Evolutionary conservation across 2,329 filamentous ascomycete species (phyloP), one percentile per base, ranked within the genome.

Genomic region (Balansia obtecta): DNA sequence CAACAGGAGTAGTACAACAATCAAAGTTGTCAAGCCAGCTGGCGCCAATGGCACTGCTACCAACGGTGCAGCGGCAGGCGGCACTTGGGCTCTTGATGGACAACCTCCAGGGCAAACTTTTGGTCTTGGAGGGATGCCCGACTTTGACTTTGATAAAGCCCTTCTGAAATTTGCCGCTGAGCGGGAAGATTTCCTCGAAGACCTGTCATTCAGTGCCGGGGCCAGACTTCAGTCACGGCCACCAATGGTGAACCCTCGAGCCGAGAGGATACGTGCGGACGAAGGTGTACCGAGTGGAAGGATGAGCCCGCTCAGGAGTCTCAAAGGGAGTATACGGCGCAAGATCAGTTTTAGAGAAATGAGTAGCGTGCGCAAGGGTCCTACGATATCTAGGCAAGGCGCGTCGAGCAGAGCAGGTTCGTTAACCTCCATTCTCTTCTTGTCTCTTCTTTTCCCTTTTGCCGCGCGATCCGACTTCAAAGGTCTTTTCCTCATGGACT

Each of bases 121-220:
- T 4, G 52, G 45, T 13, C 48, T 52, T 8, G 41, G 53, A 10
- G 39, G 50, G 20, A 67, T 77, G 54, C 70, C 68, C 52, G 88
- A 95, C 62, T 88, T 87, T 61, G 93, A 97, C 66, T 98, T 98
- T 61, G 93, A 97, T 64, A 83, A 86, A 62, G 91, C 93, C 27
- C 75, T 98, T 57, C 72, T 89, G 61, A 97, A 96, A 69, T 98
- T 98, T 65, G 89, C 93, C 44, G 85, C 84, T n/a, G 91, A 97
- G 71, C 78, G 93, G 56, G 93, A 98, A 60, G 85, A 84, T 53
- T 98, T 98, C 61, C 73, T 97, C 48, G 88, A 95, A 56, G 93
- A 98, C 65, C 77, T 97, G 49, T 88, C 84, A 57, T 89, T 97
- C 65, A 88, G 80, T 57, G 88, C 90, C 20, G 89, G 90, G 42